These are phyloP conservation scores for Colletotrichum abscissum DNA, from an alignment of 2,329 filamentous ascomycete species.

Conservation along the genomic window DNA sequence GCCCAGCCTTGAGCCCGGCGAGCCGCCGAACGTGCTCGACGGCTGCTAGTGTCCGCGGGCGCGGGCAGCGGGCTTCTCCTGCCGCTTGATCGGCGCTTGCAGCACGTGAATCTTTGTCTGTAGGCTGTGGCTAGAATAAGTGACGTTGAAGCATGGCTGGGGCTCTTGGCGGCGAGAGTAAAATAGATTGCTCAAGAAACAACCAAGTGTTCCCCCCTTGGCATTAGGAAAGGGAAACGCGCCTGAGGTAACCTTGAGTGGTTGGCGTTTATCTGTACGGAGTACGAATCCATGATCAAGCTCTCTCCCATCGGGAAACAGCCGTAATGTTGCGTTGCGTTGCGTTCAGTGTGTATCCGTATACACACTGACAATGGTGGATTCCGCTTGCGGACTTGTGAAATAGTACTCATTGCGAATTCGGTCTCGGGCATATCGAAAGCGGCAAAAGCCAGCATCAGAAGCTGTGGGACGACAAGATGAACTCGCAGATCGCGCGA, in stretches of 20 bases:
- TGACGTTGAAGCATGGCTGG: slow-evolving; percentile 7
- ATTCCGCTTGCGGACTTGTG: no score
- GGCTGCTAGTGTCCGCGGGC: slow-evolving; percentile 7
- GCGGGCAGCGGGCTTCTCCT: slow-evolving; percentile 12
- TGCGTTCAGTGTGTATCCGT: no score
- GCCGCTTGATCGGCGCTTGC: slow-evolving; percentile 16
- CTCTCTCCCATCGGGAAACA: background rate
- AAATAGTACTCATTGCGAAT: background rate
- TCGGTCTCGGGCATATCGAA: background rate
- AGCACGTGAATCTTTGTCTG: slow-evolving; percentile 22
- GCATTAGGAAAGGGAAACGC: background rate
- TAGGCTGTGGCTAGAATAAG: slow-evolving; percentile 23
- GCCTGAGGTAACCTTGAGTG: slow-evolving; percentile 1
- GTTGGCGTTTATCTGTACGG: background rate
- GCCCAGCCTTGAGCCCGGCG: background rate
- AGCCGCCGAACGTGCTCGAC: slow-evolving; percentile 16
- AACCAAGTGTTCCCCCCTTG: background rate
- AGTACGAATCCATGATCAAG: background rate
- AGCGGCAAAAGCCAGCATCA: background rate
- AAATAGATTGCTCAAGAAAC: slow-evolving; percentile 26
- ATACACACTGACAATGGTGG: no score
- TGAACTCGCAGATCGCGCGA: slow-evolving; percentile 13
- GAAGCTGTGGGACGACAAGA: slow-evolving; percentile 12
- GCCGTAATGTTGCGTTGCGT: background rate
- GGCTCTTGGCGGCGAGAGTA: slow-evolving; percentile 14